These are phyloP conservation scores for Pogostemon cablin DNA, from an alignment of 257 asterid genomes.

Conservation along the genomic window DNA sequence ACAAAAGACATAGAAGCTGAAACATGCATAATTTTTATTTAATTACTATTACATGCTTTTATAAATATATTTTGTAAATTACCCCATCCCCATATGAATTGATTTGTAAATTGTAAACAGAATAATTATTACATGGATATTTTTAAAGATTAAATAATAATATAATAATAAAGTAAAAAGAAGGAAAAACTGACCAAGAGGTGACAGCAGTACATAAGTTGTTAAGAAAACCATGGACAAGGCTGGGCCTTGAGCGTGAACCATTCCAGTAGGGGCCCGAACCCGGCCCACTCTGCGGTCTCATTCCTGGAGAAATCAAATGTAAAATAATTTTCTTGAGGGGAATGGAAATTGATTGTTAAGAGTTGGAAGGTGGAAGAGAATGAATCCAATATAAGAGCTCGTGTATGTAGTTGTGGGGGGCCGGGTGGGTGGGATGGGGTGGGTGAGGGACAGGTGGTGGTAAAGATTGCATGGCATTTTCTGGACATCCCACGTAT, in stretches of 20 bases:
- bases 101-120: too few species aligned
- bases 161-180: too few species aligned
- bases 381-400: neutral
- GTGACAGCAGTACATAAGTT: constrained; percentile 45
- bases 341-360: neutral
- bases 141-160: too few species aligned
- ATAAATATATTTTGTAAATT: too few species aligned
- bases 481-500: constrained; percentile 30
- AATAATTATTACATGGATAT: too few species aligned
- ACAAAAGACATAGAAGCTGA: constrained; percentile 53
- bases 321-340: neutral
- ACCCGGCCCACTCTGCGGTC: neutral
- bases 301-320: constrained; percentile 30
- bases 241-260: constrained; percentile 30
- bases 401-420: neutral
- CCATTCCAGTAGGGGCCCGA: constrained; percentile 35
- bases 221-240: constrained; percentile 33
- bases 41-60: too few species aligned
- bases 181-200: constrained; percentile 38
- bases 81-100: too few species aligned
- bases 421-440: neutral
- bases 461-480: constrained; percentile 33
- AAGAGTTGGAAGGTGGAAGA: neutral
- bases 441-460: neutral
- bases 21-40: constrained; percentile 5